Conservation (phyloP, 768 basidiomycete genomes). For the Antrodiella citrinella region DNA sequence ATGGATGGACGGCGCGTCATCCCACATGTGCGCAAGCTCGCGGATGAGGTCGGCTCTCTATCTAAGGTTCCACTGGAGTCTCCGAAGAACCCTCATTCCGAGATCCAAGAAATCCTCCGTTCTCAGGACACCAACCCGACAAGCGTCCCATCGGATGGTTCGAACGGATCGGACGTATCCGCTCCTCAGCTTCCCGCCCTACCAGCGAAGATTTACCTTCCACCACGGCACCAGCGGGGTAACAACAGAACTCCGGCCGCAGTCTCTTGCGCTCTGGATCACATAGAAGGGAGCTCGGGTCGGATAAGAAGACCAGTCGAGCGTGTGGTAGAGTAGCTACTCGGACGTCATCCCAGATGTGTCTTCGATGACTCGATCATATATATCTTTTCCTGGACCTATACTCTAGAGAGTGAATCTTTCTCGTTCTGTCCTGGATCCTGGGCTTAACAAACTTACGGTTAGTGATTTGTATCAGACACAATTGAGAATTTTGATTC, state of each 20-base stretch:
- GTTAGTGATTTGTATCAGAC: neutral
- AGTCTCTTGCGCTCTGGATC: neutral
- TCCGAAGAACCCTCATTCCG: neutral
- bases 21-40: neutral
- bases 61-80: neutral
- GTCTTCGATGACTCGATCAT: too few relatives aligned
- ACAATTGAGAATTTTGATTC: neutral
- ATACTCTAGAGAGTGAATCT: too few relatives aligned
- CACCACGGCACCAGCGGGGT: neutral
- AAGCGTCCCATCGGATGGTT: neutral
- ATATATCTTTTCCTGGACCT: too few relatives aligned
- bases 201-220: neutral
- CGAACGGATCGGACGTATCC: neutral
- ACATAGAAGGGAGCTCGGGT: neutral
- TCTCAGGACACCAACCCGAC: neutral
- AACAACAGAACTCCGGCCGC: neutral
- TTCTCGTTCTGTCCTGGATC: neutral
- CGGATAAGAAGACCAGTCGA: neutral
- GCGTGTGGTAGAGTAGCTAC: neutral
- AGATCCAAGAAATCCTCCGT: neutral
- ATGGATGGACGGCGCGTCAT: neutral
- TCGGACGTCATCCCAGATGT: too few relatives aligned
- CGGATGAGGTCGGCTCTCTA: neutral
- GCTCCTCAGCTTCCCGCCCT: neutral
- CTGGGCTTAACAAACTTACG: neutral